Evolutionary conservation across 805 yeast species (phyloP).

Genomic region (Schwanniomyces vanrijiae): DNA sequence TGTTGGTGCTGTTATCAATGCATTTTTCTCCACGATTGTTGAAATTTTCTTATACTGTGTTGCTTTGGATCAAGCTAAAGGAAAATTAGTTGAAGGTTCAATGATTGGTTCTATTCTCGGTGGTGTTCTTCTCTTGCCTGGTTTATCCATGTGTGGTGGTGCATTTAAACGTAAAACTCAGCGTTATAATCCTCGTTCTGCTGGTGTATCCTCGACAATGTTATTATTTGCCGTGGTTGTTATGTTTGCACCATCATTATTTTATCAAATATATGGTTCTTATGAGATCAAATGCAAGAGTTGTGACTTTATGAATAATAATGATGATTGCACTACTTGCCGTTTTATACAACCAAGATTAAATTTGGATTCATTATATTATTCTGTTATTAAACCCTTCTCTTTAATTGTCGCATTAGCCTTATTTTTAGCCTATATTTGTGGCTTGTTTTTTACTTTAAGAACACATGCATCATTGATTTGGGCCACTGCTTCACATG

Average conservation of each 20-base stretch:
- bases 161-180: conserved; percentile 91
- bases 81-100: conserved; percentile 90
- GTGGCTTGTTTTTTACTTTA: conserved; percentile 90
- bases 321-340: conserved; percentile 62
- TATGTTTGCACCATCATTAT: conserved; percentile 88
- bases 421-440: conserved; percentile 77
- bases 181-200: conserved; percentile 91
- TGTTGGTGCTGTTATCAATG: conserved; percentile 96
- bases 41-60: conserved; percentile 92
- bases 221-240: conserved; percentile 84
- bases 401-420: conserved; percentile 76
- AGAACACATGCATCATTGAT: conserved; percentile 95
- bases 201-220: conserved; percentile 97
- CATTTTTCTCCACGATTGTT: conserved; percentile 93
- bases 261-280: conserved; percentile 87
- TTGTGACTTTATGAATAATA: conserved; percentile 34
- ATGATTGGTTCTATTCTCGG: conserved; percentile 92
- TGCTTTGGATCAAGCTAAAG: conserved; percentile 82
- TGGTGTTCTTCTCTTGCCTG: conserved; percentile 89
- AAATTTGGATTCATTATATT: conserved; percentile 65
- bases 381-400: conserved; percentile 74
- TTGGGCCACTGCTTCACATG: conserved; percentile 66
- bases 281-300: conserved; percentile 72
- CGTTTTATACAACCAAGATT: conserved; percentile 77
- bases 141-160: conserved; percentile 96